A percentile compares a stretch with the other conserved stretches of the same genome.
Evolutionary conservation across 2,329 filamentous ascomycete genomes (phyloP).

Genomic region (Ophiobolus disseminans): DNA sequence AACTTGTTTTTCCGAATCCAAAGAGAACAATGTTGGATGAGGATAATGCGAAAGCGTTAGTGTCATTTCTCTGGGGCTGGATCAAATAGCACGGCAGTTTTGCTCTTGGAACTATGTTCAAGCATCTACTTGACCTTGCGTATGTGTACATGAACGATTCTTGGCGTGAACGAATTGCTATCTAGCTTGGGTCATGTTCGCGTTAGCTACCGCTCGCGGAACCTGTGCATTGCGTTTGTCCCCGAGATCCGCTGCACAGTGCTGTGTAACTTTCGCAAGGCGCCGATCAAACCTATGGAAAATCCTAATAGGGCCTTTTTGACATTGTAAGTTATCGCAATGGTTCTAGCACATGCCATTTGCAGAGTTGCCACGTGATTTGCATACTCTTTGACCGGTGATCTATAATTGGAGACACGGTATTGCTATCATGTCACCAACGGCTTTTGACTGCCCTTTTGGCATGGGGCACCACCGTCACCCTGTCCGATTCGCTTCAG

Average conservation of each 20-base stretch:
- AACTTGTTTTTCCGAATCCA: constrained; percentile 33
- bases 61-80: constrained; percentile 36
- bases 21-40: constrained; percentile 32
- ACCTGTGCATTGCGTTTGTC: too few relatives aligned
- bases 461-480: background rate
- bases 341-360: background rate
- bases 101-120: background rate
- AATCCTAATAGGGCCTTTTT: background rate
- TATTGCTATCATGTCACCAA: too few relatives aligned
- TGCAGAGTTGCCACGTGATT: background rate
- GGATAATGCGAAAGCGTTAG: constrained; percentile 31
- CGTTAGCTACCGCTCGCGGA: too few relatives aligned
- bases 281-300: too few relatives aligned
- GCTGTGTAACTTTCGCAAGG: too few relatives aligned
- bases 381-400: background rate
- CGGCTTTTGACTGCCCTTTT: background rate
- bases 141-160: background rate
- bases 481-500: background rate
- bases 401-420: background rate
- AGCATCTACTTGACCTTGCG: background rate
- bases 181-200: too few relatives aligned
- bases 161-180: too few relatives aligned
- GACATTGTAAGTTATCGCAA: too few relatives aligned
- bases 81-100: constrained; percentile 26
- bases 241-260: too few relatives aligned